These are phyloP conservation scores for Peterozyma xylosa DNA, from an alignment of 805 yeast genomes.

Conservation along the genomic window DNA sequence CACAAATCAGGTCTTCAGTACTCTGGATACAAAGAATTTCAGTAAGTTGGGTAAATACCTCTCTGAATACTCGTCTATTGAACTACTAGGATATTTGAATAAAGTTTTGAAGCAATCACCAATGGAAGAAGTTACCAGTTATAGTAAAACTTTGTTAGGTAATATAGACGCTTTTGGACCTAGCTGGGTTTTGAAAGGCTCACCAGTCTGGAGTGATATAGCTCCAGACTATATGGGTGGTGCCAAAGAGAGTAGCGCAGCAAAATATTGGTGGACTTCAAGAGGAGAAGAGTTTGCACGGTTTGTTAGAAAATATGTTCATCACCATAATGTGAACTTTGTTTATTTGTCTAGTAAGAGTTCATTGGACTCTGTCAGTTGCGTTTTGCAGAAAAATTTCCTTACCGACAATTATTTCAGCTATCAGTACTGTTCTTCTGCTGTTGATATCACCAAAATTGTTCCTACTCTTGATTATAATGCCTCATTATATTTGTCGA, in stretches of 20 bases:
- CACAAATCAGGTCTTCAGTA: conserved; percentile 13
- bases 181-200: conserved; percentile 36
- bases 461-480: conserved; percentile 19
- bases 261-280: conserved; percentile 33
- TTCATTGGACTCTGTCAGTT: background rate
- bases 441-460: conserved; percentile 21
- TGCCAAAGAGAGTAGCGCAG: conserved; percentile 21
- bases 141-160: conserved; percentile 31
- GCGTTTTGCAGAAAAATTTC: background rate
- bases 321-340: conserved; percentile 23
- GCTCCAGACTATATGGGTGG: conserved; percentile 17
- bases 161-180: conserved; percentile 22
- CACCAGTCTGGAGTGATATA: conserved; percentile 21
- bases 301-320: conserved; percentile 23
- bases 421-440: conserved; percentile 1
- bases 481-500: conserved; percentile 16
- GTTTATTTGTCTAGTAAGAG: conserved; percentile 23
- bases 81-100: conserved; percentile 36
- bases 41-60: conserved; percentile 30
- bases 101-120: conserved; percentile 28
- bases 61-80: conserved; percentile 40
- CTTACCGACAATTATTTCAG: background rate
- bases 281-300: conserved; percentile 28
- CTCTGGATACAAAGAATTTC: conserved; percentile 3
- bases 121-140: conserved; percentile 39